Percentiles rank a stretch among this genome's conserved stretches.
phyloP scores from a whole-genome alignment of 441 rosid genomes.

The Pelargonium australe region DNA sequence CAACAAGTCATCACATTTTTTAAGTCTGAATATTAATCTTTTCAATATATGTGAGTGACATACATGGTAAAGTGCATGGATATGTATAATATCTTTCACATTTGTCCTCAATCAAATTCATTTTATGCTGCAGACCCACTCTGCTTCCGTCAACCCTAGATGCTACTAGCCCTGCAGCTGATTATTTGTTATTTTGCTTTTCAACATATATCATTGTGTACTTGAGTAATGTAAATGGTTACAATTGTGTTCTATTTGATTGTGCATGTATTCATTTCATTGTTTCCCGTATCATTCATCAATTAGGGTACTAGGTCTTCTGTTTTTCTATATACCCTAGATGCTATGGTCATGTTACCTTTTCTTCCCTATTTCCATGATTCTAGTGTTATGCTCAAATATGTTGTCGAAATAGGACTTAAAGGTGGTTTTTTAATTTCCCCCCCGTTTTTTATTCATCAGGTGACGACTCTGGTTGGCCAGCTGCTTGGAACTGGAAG shows the following conservation, averaged over 20 bases:
- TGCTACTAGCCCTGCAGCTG: not conserved
- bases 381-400: not conserved
- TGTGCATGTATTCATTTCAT: not conserved
- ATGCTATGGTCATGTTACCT: not conserved
- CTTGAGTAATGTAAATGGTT: not conserved
- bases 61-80: not conserved
- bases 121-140: not conserved
- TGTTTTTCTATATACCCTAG: not conserved
- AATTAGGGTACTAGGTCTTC: not conserved
- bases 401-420: not conserved
- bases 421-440: conserved; percentile 10
- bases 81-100: not conserved
- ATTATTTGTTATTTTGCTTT: not conserved
- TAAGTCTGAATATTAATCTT: not conserved
- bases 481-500: conserved; percentile 81
- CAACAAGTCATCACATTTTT: not conserved
- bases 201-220: not conserved
- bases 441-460: conserved; percentile 13
- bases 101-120: not conserved
- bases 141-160: not conserved
- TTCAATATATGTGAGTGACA: not conserved
- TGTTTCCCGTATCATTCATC: not conserved
- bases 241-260: not conserved
- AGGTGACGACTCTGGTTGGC: conserved; percentile 78
- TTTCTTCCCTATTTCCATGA: not conserved